Base-by-base conservation (phyloP, 148 eudicot genomes). In the Fallopia convolvulus region DNA sequence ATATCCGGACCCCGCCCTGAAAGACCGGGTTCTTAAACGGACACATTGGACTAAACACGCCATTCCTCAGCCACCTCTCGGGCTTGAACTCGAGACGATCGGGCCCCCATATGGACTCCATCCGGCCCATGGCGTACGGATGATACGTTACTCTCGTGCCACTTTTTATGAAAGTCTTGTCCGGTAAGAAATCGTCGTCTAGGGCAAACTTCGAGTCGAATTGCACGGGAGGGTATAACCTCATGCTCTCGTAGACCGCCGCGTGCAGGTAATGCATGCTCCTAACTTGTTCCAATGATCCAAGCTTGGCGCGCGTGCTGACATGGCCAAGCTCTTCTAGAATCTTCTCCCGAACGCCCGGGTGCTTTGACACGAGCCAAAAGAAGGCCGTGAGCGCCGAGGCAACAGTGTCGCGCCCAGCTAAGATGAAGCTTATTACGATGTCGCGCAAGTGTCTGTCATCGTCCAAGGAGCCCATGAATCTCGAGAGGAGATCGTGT, bases 121-220 rank as follows among this genome's bases (percentile, higher is more conserved):
- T 91, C 32, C 97, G 81, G 0, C 91, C 97, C 93, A 89, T 91
- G 0, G 97, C 93, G 15, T 89, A 91, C 1, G 90, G 85, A 56
- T 91, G 97, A 58, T 89, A 91, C 11, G 91, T 88, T 5, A 89
- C 91, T 81, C 91, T 84, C 15, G 79, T 78, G 1, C 93, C 93
- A 66, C 76, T 83, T 81, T 47, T 84, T 10, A 91, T 88, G 6
- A 36, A 75, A 0, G 76, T 84, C 55, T 84, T 82, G 30, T 88
- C 91, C 0, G 93, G 89, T 9, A 91, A 55, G 63, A 84, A 52
- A 72, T 91, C 97, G 21, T 88, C 87, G 0, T 82, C 58, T 14
- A 83, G 66, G 32, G 93, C 85, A 74, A 85, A 91, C 74, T 91
- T 91, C 1, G 97, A 91, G 83, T 91, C 91, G 7, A 89, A 85